Base-by-base conservation (phyloP, 2,329 filamentous ascomycete species). In the Colletotrichum acutatum region DNA sequence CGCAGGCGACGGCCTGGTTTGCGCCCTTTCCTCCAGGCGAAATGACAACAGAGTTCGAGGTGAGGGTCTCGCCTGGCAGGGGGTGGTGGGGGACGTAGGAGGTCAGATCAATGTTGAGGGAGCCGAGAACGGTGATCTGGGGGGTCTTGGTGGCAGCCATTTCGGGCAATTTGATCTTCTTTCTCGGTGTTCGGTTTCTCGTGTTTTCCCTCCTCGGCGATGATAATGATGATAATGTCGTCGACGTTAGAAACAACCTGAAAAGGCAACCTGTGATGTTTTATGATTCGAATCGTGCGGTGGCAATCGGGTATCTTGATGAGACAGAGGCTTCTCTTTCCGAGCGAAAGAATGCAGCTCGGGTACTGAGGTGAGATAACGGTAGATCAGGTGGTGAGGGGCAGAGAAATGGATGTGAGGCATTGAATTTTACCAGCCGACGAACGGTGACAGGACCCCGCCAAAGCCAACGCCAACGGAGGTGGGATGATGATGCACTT, bases 11-110 rank as follows among this genome's bases (percentile, higher is more conserved):
- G 72, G 95, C 95, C 85, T 98, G 96, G 86, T 98, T 98, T 74
- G 95, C 95, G 75, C 96, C 96, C 85, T 99, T 99, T 70, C 97
- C 96, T 78, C 96, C 97, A 34, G 93, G 92, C 56, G 93, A 95
- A 46, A 92, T 94, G 79, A 89, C 89, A 84, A 97, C 97, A 24
- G 90, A 91, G 76, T 86, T 91, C 60, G 94, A 90, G 2, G 94
- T 95, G 64, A 98, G 88, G 3, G 96, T 98, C 84, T 99, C 96
- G 76, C 96, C 97, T 0, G 93, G 92, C 1, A 88, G 85, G 1
- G 97, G 96, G 75, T 98, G 91, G 75, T 96, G 94, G 5, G 94
- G 87, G 42, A 97, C 97, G 78, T 94, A 92, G 53, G 95, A 95
- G 75, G 98, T 94, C 75, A 98, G 92, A 85, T 99, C 96, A 81